Evolutionary conservation across 108 stramenopile species (phyloP), one percentile per base, ranked within the genome.

Genomic region (Schizochytrium sp.): DNA sequence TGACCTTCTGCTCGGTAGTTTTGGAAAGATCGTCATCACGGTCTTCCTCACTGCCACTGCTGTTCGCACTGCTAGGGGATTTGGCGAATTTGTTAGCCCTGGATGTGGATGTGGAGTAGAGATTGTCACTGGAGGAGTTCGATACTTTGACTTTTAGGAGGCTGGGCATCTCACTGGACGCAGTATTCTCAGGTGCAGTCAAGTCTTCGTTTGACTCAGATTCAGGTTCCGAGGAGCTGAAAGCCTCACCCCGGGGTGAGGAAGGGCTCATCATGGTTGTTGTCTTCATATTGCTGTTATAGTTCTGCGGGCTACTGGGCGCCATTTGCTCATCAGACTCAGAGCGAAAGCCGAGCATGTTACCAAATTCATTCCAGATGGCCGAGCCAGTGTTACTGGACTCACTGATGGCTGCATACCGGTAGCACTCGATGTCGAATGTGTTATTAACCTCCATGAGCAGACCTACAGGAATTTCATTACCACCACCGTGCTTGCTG

Each of bases 361-460:
- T 44, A 44, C 64, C 64, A 38, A 69, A 3, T 44, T 69, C 64
- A 44, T 69, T 69, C 64, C 64, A 69, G 64, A 69, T 69, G 12
- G 42, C 64, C 28, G 28, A 28, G 64, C 64, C 44, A 7, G 64
- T 38, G 3, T 38, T 15, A 38, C 64, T 69, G 2, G 42, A 44
- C 64, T 44, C 12, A 69, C 64, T 69, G 5, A 44, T 44, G 10
- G 64, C 40, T 8, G 64, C 64, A 44, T 69, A 44, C 28, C 44
- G 64, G 64, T 44, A 44, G 28, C 64, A 38, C 64, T 69, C 64
- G 42, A 55, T 13, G 15, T 83, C 17, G n/a, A 83, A 83, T 10
- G 76, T 83, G 76, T 49, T 55, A 53, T 83, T 55, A 38, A 83
- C 40, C 28, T 83, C 76, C 28, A 83, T 40, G 50, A 83, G 47